Evolutionary conservation across 2,329 filamentous ascomycete species (phyloP), one percentile per base, ranked within the genome.

Genomic region (Triangularia verruculosa): DNA sequence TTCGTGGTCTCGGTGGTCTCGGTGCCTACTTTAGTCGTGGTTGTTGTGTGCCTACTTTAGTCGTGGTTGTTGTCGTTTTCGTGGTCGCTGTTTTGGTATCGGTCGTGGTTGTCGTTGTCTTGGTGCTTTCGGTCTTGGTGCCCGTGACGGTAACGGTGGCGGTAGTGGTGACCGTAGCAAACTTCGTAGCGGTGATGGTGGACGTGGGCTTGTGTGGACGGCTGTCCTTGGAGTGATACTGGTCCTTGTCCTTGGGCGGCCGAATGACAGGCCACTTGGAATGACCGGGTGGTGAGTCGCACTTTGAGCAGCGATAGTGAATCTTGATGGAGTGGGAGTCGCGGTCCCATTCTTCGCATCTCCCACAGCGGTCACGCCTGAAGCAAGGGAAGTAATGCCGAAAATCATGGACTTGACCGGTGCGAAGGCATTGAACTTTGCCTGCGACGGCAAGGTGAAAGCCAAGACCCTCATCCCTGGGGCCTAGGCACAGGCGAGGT

Each of bases 251-350:
- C 8, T 39, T 15, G 32, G 32, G 32, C 15, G 8, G 32, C 8
- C 8, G 32, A 39, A 8, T 8, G 32, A 39, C 32, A 39, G 32
- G 32, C 32, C 8, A 39, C 8, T 15, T 39, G 8, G 32, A 39
- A 11, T 12, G 30, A 60, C 63, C 63, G 6, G 65, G 20, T 13
- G 8, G 8, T 24, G 28, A 39, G 30, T 52, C 32, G 65, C 65
- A 67, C n/a, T 57, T 62, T 24, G 55, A 56, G 63, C 65, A 67
- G 61, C 63, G 66, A 61, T 67, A 65, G 28, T 39, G 30, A 6
- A 62, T 15, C 27, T 65, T 61, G 27, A 61, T 59, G 63, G 65
- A 62, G 4, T 28, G 8, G 57, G 12, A 32, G 51, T 3, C 8
- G 12, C 39, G 47, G 34, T 65, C 22, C 32, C 55, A 56, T 4